Percentiles rank a stretch among this genome's conserved stretches.
Evolutionary conservation across 768 basidiomycete species (phyloP).

Genomic region (Suillus americanus): DNA sequence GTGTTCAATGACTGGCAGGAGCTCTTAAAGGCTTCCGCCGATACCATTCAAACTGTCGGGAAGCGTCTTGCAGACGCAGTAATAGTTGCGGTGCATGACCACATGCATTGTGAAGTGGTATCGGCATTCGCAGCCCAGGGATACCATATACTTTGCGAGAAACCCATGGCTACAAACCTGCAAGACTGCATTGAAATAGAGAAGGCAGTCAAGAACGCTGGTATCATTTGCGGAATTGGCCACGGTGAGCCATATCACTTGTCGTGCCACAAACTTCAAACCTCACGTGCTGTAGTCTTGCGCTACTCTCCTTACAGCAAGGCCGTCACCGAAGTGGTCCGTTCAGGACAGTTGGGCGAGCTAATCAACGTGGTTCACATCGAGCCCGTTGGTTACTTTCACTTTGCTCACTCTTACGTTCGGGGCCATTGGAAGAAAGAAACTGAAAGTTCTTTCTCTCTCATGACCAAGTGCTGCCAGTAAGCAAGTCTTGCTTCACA

Average conservation of each 20-base stretch:
- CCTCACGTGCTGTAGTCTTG: slow-evolving; percentile 52
- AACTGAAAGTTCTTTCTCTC: slow-evolving; percentile 67
- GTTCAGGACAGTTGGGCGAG: slow-evolving; percentile 68
- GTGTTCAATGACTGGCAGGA: slow-evolving; percentile 74
- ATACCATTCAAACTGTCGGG: slow-evolving; percentile 61
- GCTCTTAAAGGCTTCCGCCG: slow-evolving; percentile 64
- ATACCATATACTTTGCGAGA: slow-evolving; percentile 90
- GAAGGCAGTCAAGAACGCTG: slow-evolving; percentile 63
- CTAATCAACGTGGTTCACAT: slow-evolving; percentile 83
- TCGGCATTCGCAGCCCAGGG: slow-evolving; percentile 76
- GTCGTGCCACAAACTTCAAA: neutral
- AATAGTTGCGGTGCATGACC: slow-evolving; percentile 77
- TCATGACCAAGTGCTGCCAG: slow-evolving; percentile 94
- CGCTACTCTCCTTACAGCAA: slow-evolving; percentile 84
- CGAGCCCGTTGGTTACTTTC: slow-evolving; percentile 84
- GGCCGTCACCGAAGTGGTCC: slow-evolving; percentile 68
- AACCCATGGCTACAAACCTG: slow-evolving; percentile 82
- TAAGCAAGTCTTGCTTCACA: slow-evolving; percentile 42
- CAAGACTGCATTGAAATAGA: slow-evolving; percentile 78
- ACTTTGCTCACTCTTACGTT: slow-evolving; percentile 90
- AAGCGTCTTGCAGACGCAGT: slow-evolving; percentile 81
- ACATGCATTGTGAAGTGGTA: slow-evolving; percentile 73
- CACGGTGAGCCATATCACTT: slow-evolving; percentile 55
- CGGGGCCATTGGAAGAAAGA: slow-evolving; percentile 81
- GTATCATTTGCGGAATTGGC: slow-evolving; percentile 81